A percentile compares a stretch with the other conserved stretches of the same genome.
Evolutionary conservation across 345 rosid genomes (phyloP).

Genomic region (Eucalyptus caleyi): DNA sequence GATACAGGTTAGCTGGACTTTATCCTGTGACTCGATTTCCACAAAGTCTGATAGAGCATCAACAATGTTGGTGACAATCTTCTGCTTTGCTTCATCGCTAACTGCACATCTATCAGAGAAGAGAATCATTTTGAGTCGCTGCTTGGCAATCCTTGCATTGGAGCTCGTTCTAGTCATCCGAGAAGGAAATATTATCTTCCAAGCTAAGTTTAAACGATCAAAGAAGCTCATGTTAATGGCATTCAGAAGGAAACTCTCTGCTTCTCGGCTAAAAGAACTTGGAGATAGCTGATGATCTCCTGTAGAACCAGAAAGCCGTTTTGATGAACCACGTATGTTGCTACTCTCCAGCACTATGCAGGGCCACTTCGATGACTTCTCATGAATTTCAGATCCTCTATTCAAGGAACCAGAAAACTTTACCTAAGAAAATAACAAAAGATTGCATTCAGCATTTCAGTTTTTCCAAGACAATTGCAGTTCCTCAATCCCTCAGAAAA

Average conservation of each 20-base stretch:
- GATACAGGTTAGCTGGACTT: constrained; percentile 84
- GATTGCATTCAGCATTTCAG: not conserved
- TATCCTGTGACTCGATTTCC: constrained; percentile 92
- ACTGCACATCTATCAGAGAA: constrained; percentile 97
- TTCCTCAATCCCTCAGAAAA: not conserved
- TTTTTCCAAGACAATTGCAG: not conserved
- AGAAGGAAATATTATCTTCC: constrained; percentile 91
- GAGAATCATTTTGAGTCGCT: constrained; percentile 91
- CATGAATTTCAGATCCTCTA: constrained; percentile 18
- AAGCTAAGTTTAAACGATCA: constrained; percentile 75
- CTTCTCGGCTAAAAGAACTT: constrained; percentile 44
- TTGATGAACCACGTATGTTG: constrained; percentile 11
- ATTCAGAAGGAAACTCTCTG: constrained; percentile 59
- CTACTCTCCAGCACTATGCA: constrained; percentile 7
- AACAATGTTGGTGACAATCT: constrained; percentile 72
- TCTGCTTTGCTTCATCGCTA: constrained; percentile 83
- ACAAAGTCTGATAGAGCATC: constrained; percentile 80
- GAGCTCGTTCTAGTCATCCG: constrained; percentile 61
- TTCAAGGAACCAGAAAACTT: constrained; percentile 26
- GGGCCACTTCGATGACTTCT: constrained; percentile 15
- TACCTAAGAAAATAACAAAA: constrained; percentile 22
- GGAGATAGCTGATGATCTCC: constrained; percentile 45
- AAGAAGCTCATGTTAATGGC: constrained; percentile 78
- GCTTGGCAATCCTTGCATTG: constrained; percentile 92
- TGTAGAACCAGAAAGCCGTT: constrained; percentile 25